Evolutionary conservation across 2,329 filamentous ascomycete genomes (phyloP), one percentile per base, ranked within the genome.

Genomic region (Fusarium mangiferae): DNA sequence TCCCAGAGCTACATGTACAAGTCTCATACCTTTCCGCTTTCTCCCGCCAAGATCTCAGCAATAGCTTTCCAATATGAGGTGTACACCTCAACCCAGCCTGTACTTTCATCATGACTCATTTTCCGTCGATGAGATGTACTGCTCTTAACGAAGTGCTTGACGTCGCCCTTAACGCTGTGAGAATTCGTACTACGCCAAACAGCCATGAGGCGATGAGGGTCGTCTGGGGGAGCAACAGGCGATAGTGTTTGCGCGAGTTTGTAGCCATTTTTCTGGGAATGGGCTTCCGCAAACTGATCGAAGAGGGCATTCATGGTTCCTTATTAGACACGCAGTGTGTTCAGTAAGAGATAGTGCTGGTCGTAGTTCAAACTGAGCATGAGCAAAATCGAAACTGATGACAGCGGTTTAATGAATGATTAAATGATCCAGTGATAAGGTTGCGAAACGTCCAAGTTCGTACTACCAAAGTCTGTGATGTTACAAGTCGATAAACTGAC

Each of bases 1-100:
- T 58, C 51, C 48, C 24, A 22, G 12, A 35, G 13, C 17, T 33
- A 30, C 14, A 28, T 12, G 26, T 24, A 13, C 20, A 28, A 15
- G 22, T 30, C 38, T 45, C 77, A 67, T 60, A 85, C 84, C 79
- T 83, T 82, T 66, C 81, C 81, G 54, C 76, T 79, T 41, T 83
- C 81, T 15, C 80, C 89, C 20, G 88, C 88, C 59, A 96, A 83
- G 35, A 98, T 88, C 77, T 94, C 91, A 38, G 91, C 91, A 44
- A 93, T 84, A 30, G 94, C 93, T 77, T 93, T 94, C 94, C 95
- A 98, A 80, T 95, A 98, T 26, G 90, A 87, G 41, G 88, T 85
- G 80, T 95, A 97, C 36, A 98, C 91, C 44, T 98, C 95, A 1
- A 92, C 87, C 96, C 96, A 99, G n/a, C 91, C 92, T 66, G 88